Conservation (phyloP, 1,139 yeast species). For the Geotrichum candidum region DNA sequence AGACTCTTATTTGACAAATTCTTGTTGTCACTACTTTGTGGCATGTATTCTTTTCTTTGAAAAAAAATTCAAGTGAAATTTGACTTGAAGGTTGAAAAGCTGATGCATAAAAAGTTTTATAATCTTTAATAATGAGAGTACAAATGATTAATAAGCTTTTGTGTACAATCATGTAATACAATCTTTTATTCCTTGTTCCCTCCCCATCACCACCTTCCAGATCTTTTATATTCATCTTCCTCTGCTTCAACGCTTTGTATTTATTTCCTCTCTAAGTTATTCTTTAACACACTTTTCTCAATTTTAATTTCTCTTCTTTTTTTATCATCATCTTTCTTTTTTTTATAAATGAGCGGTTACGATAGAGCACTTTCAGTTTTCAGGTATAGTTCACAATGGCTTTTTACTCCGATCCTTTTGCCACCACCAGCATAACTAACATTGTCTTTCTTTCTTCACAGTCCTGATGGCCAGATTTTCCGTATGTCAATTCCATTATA, state of each 20-base stretch:
- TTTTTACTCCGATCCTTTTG: neutral
- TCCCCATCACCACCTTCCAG: conserved; percentile 12
- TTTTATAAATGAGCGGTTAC: conserved; percentile 81
- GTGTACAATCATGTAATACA: neutral
- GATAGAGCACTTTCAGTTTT: conserved; percentile 97
- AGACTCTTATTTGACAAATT: neutral
- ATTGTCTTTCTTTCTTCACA: conserved; percentile 31
- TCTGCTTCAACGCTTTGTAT: conserved; percentile 1
- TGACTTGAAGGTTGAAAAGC: neutral
- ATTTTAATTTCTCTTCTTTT: neutral
- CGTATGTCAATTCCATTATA: conserved; percentile 44
- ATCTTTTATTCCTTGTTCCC: neutral
- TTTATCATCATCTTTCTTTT: neutral
- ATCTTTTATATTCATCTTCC: neutral
- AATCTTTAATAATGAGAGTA: neutral
- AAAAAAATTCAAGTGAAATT: neutral
- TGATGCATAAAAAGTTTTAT: neutral
- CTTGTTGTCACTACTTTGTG: neutral
- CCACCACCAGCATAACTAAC: conserved; percentile 4
- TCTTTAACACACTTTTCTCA: neutral
- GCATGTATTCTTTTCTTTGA: neutral
- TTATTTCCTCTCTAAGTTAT: neutral
- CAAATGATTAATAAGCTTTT: neutral
- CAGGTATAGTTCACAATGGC: conserved; percentile 52
- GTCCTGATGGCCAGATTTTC: conserved; percentile 98